phyloP scores from a whole-genome alignment of 768 basidiomycete species.

The Russula dissimulans region DNA sequence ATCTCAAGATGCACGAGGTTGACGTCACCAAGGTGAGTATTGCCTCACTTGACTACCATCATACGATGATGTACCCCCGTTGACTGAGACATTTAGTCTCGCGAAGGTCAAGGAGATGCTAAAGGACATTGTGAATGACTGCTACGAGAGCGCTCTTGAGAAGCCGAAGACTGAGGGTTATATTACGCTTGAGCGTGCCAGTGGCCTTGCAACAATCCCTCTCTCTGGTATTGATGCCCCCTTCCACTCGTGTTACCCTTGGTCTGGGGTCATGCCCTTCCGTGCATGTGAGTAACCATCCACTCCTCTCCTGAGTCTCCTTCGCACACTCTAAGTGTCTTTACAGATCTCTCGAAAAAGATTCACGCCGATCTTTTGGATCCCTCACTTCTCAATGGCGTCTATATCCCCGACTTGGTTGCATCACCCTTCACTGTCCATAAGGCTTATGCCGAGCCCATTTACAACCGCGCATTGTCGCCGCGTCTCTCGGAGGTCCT shows the following conservation, averaged over 20 bases:
- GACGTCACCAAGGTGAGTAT: conserved; percentile 41
- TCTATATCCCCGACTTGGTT: conserved; percentile 96
- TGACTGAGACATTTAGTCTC: conserved; percentile 78
- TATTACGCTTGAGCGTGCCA: too few relatives aligned
- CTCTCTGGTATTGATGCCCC: too few relatives aligned
- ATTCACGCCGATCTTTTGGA: conserved; percentile 87
- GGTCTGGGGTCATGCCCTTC: conserved; percentile 98
- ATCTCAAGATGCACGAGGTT: conserved; percentile 52
- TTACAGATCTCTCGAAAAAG: conserved; percentile 27
- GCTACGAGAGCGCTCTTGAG: too few relatives aligned
- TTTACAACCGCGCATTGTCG: conserved; percentile 94
- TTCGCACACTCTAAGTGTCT: neutral
- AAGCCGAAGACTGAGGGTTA: too few relatives aligned
- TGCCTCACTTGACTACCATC: conserved; percentile 21
- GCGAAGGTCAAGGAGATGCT: conserved; percentile 98
- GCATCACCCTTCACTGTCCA: conserved; percentile 80
- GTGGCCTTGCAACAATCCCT: too few relatives aligned
- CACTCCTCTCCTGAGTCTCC: neutral
- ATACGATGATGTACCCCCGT: conserved; percentile 24
- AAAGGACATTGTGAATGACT: conserved; percentile 70
- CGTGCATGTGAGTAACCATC: conserved; percentile 67
- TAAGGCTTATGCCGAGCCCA: conserved; percentile 83
- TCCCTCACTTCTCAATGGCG: conserved; percentile 88
- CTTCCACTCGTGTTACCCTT: conserved; percentile 42
- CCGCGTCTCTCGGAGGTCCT: conserved; percentile 94